phyloP scores from a whole-genome alignment of 1,139 yeast species.

The Hemisphaericaspora subhashii region DNA sequence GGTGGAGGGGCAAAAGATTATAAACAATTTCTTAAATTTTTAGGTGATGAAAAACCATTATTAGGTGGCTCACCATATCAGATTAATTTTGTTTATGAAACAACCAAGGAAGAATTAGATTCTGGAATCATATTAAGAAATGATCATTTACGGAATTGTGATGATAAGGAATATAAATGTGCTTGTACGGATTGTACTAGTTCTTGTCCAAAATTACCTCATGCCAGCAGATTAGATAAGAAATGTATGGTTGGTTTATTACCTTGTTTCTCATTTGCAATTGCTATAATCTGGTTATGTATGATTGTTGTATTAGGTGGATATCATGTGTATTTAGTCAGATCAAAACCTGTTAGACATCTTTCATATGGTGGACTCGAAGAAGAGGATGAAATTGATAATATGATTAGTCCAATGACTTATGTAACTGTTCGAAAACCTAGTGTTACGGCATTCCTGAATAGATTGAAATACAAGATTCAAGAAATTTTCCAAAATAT shows the following conservation, averaged over 20 bases:
- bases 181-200: constrained; percentile 88
- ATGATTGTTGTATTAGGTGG: constrained; percentile 37
- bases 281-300: constrained; percentile 51
- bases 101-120: constrained; percentile 18
- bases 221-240: constrained; percentile 32
- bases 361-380: constrained; percentile 11
- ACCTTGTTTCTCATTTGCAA: constrained; percentile 72
- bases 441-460: constrained; percentile 13
- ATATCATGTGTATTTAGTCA: constrained; percentile 35
- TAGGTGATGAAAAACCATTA: constrained; percentile 92
- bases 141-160: constrained; percentile 53
- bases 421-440: constrained; percentile 15
- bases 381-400: constrained; percentile 21
- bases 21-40: constrained; percentile 71
- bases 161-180: constrained; percentile 67
- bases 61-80: constrained; percentile 96
- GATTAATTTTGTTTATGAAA: constrained; percentile 66
- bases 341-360: constrained; percentile 11
- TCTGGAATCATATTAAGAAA: constrained; percentile 24
- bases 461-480: constrained; percentile 18
- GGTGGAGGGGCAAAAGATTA: constrained; percentile 93
- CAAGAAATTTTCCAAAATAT: constrained; percentile 37
- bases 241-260: constrained; percentile 59
- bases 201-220: constrained; percentile 71
- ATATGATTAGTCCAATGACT: constrained; percentile 17